phyloP scores from a whole-genome alignment of 2,329 filamentous ascomycete genomes.

The Fusarium veterinarium region DNA sequence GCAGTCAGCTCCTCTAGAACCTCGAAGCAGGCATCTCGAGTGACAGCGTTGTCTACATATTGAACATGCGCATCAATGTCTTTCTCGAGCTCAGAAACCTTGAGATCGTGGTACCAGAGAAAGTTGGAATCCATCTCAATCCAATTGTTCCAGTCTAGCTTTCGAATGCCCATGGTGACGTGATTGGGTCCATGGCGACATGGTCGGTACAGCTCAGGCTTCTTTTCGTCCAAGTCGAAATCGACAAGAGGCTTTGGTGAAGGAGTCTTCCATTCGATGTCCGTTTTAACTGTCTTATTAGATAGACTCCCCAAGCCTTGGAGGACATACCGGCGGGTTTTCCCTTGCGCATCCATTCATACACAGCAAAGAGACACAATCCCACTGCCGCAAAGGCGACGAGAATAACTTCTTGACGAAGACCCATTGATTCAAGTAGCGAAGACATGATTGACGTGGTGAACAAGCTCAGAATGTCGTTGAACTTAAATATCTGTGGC shows the following conservation, averaged over 20 bases:
- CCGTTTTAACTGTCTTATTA: neutral
- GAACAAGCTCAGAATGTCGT: fast-evolving
- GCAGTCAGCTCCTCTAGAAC: conserved; percentile 22
- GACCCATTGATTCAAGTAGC: neutral
- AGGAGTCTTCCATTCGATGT: conserved; percentile 12
- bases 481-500: neutral
- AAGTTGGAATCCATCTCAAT: conserved; percentile 39
- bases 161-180: conserved; percentile 36
- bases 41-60: conserved; percentile 25
- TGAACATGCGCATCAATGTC: conserved; percentile 28
- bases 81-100: conserved; percentile 31
- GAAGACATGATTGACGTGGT: neutral
- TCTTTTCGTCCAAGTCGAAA: conserved; percentile 26
- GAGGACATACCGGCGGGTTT: neutral
- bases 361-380: fast-evolving
- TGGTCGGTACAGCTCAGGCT: conserved; percentile 25
- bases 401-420: neutral
- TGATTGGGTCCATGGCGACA: conserved; percentile 33
- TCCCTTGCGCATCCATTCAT: neutral
- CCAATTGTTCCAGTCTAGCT: conserved; percentile 34
- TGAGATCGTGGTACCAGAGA: conserved; percentile 24
- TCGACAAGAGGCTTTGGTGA: neutral
- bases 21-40: conserved; percentile 33
- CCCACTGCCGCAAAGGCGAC: neutral
- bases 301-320: fast-evolving